Evolutionary conservation across 1,284 basidiomycete species (phyloP), one percentile per base, ranked within the genome.

Genomic region (Microbotryum lychnidis-dioicae): DNA sequence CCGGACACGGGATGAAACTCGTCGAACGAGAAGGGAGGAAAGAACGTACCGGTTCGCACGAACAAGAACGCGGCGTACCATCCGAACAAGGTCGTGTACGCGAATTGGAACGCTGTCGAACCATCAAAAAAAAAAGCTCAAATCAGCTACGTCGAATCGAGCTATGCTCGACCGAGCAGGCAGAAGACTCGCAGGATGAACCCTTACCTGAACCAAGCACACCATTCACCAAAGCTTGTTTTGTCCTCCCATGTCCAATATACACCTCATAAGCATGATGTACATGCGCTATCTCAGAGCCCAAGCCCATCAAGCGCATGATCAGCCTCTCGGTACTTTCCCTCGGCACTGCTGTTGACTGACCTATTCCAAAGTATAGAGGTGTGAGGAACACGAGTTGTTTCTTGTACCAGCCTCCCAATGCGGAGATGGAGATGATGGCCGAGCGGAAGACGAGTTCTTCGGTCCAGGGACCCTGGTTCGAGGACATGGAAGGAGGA

Each of bases 391-490:
- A 89, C 55, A 97, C 82, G 77, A 92, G 83, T 55, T 79, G 78
- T 46, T 14, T 25, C 23, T 71, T 78, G 0, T 81, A 80, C 1
- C 81, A 78, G n/a, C 83, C 82, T 0, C 84, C 81, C 44, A 91
- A 79, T 58, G 85, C 78, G 64, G 89, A 87, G 1, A 85, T 80
- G 2, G 84, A 77, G 23, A 97, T 79, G 50, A 94, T 82, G 72
- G 89, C 92, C 0, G 87, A 85, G 29, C 96, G 81, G 73, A 97
- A 98, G 3, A 92, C 88, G 27, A 97, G 70, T 74, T 98, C 94
- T 77, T 98, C 94, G 0, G 92, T 92, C 42, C 91, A 74, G 0
- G 94, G 94, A 0, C 84, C 92, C 88, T 93, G 66, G 0, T 42
- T 25, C 58, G 37, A 31, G 31, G 7, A 9, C 9, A 31, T 31